Evolutionary conservation across 1,284 basidiomycete genomes (phyloP), one percentile per base, ranked within the genome.

Genomic region (Marasmius fiardii): DNA sequence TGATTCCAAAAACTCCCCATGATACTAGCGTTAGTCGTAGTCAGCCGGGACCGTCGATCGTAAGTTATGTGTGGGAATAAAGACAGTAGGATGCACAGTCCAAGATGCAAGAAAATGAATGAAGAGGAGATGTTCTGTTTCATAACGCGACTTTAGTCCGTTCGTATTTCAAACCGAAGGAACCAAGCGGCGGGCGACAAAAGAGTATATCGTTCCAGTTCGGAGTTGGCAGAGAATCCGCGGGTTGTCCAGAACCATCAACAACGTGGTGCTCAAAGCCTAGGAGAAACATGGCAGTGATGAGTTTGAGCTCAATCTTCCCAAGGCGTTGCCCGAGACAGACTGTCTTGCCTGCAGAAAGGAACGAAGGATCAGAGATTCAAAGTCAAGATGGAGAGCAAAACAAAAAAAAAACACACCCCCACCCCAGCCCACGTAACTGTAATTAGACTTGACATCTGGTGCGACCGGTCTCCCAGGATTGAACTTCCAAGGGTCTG

Each of bases 141-240:
- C 69, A 76, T 14, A 78, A 65, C 34, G 63, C 59, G 49, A 68
- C 47, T n/a, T 66, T 56, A 41, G 73, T 71, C 56, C 74, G 69
- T 63, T 76, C 71, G 61, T 82, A 85, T 45, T 73, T 73, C 54
- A 90, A 63, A 61, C 73, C 78, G 64, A 80, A 84, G 34, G 77
- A 71, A 44, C 77, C 79, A 51, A 72, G 65, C 48, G 78, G 73
- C 4, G 87, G 87, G 43, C 82, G 78, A 65, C 87, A 88, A 52
- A 81, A 70, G 45, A 87, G 74, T 55, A 80, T 79, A 65, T 90
- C 87, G 68, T 90, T 89, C 87, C 88, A 90, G 63, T 90, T 83
- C 14, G 88, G 87, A 39, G 67, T 73, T 28, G 86, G 86, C 4
- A 77, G 68, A 33, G 69, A 68, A 55, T 71, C 67, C 20, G 74